Evolutionary conservation across 208 protist species (phyloP).

Genomic region (Polymyxa betae): DNA sequence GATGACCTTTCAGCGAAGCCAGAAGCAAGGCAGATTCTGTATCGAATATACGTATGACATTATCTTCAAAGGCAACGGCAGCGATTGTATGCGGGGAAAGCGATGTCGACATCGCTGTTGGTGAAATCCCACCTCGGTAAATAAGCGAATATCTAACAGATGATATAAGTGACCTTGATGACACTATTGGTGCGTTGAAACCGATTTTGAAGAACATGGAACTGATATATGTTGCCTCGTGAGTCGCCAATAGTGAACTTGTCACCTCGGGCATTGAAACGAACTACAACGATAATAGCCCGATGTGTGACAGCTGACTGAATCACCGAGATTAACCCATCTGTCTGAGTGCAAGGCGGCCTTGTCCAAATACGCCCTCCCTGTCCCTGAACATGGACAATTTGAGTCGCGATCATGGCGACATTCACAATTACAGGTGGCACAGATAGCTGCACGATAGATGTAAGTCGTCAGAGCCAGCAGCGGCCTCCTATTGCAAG

Average conservation of each 20-base stretch:
- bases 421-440: no score
- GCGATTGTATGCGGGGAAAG: background rate
- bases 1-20: constrained; percentile 15
- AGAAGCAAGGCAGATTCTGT: background rate
- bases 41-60: background rate
- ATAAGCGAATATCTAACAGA: background rate
- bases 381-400: constrained; percentile 44
- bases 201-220: constrained; percentile 38
- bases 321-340: background rate
- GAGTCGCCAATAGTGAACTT: constrained; percentile 24
- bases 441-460: no score
- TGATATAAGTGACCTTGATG: background rate
- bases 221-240: constrained; percentile 29
- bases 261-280: constrained; percentile 31
- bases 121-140: background rate
- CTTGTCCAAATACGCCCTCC: constrained; percentile 16
- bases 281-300: background rate
- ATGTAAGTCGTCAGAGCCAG: no score
- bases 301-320: background rate
- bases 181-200: background rate
- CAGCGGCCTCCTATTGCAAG: no score
- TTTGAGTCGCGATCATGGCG: no score
- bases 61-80: constrained; percentile 33
- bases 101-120: background rate
- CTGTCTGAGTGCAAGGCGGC: background rate